phyloP scores from a whole-genome alignment of 176 grass and related monocot genomes.

The Rhynchospora tenuis region DNA sequence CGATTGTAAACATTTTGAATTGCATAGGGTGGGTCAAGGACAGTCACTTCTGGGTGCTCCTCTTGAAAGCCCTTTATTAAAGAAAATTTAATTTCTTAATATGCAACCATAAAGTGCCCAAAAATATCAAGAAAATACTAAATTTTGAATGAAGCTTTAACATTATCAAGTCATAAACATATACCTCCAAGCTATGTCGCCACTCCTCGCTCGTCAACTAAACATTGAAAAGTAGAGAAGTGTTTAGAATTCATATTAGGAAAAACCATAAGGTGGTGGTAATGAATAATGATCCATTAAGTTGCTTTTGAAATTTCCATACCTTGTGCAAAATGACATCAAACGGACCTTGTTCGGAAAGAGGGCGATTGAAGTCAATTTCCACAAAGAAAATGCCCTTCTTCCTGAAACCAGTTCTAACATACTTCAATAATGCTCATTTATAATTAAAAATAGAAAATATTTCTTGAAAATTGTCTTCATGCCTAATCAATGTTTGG shows the following conservation, averaged over 20 bases:
- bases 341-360: conserved; percentile 88
- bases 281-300: conserved; percentile 13
- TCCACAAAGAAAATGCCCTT: conserved; percentile 80
- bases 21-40: conserved; percentile 82
- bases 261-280: background rate
- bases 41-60: conserved; percentile 82
- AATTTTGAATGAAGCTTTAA: background rate
- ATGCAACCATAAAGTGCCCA: background rate
- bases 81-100: background rate
- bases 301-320: background rate
- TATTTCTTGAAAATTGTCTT: background rate
- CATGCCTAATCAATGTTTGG: background rate
- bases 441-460: background rate
- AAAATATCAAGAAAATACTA: background rate
- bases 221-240: conserved; percentile 7
- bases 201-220: conserved; percentile 78
- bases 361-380: conserved; percentile 55
- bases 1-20: conserved; percentile 78
- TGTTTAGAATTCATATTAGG: conserved; percentile 30
- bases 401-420: conserved; percentile 44
- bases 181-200: conserved; percentile 86
- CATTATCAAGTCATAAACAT: conserved; percentile 3
- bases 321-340: conserved; percentile 97
- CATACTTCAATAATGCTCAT: background rate
- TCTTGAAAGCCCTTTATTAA: conserved; percentile 61